These are phyloP conservation scores for Hymenochaete sp. DNA, from an alignment of 1,284 basidiomycete genomes.

Conservation along the genomic window DNA sequence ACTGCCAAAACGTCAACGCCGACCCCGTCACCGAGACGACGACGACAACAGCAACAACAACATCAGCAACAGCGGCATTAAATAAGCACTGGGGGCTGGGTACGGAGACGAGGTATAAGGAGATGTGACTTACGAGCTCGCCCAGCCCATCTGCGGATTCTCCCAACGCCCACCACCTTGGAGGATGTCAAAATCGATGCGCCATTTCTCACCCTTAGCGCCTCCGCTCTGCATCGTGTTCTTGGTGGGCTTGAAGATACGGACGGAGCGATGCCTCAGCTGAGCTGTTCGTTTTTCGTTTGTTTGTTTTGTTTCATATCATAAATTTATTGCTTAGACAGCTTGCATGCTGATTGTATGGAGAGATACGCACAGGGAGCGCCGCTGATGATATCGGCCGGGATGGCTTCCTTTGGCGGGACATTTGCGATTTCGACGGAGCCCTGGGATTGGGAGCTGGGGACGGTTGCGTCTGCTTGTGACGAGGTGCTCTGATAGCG, in stretches of 20 bases:
- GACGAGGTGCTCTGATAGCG: conserved; percentile 8
- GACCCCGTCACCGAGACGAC: not conserved
- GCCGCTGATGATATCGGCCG: conserved; percentile 71
- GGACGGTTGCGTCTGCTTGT: conserved; percentile 8
- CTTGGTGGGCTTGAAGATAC: conserved; percentile 90
- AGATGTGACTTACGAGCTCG: conserved; percentile 79
- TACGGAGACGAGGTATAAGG: too few relatives aligned
- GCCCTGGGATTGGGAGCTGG: conserved; percentile 21
- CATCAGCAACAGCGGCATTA: too few relatives aligned
- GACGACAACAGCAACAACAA: conserved; percentile 1
- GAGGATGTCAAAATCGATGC: conserved; percentile 91
- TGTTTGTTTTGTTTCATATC: not conserved
- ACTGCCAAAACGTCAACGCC: conserved; percentile 32
- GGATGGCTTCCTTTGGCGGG: conserved; percentile 46
- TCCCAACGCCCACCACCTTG: conserved; percentile 91
- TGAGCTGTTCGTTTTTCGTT: conserved; percentile 43
- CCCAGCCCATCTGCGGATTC: conserved; percentile 98
- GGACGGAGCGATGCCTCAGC: conserved; percentile 79
- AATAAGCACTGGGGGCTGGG: too few relatives aligned
- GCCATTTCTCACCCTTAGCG: conserved; percentile 83
- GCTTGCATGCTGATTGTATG: not conserved
- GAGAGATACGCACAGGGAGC: conserved; percentile 52
- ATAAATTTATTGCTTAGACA: not conserved
- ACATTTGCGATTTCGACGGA: conserved; percentile 30
- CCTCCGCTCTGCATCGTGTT: conserved; percentile 94